These are phyloP conservation scores for Pythium aphanidermatum DNA, from an alignment of 352 stramenopile species.

Conservation along the genomic window DNA sequence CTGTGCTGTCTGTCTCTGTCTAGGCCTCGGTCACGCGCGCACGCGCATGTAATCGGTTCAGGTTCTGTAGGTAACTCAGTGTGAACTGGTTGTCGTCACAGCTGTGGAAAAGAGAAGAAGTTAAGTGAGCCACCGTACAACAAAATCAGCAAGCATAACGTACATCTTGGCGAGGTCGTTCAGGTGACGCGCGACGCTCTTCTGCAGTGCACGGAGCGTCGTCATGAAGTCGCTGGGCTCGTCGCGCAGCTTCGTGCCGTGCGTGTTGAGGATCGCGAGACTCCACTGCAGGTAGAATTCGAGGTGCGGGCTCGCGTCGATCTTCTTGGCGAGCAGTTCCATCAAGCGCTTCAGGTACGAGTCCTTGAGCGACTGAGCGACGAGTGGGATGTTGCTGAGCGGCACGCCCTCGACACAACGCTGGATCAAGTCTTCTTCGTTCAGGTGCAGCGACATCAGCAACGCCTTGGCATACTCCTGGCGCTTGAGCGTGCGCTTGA, in stretches of 20 bases:
- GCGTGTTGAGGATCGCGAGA: slow-evolving; percentile 90
- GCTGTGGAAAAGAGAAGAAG: slow-evolving; percentile 25
- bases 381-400: slow-evolving; percentile 84
- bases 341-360: slow-evolving; percentile 92
- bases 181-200: slow-evolving; percentile 79
- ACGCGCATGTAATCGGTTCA: slow-evolving; percentile 21
- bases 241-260: slow-evolving; percentile 85
- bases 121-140: slow-evolving; percentile 3
- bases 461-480: slow-evolving; percentile 91
- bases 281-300: slow-evolving; percentile 98
- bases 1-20: no score
- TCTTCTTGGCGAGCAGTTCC: slow-evolving; percentile 89
- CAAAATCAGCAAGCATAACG: slow-evolving; percentile 18
- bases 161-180: slow-evolving; percentile 84
- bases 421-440: slow-evolving; percentile 92
- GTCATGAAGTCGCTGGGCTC: slow-evolving; percentile 70
- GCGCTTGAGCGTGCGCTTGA: slow-evolving; percentile 82
- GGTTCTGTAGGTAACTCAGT: slow-evolving; percentile 65
- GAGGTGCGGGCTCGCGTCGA: slow-evolving; percentile 92
- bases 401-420: slow-evolving; percentile 90
- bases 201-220: slow-evolving; percentile 82
- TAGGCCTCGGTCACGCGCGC: slow-evolving; percentile 4
- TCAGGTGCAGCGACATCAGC: slow-evolving; percentile 95
- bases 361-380: slow-evolving; percentile 88
- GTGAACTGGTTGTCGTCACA: slow-evolving; percentile 90